These are phyloP conservation scores for Tremella yokohamensis DNA, from an alignment of 768 basidiomycete genomes.

Conservation along the genomic window DNA sequence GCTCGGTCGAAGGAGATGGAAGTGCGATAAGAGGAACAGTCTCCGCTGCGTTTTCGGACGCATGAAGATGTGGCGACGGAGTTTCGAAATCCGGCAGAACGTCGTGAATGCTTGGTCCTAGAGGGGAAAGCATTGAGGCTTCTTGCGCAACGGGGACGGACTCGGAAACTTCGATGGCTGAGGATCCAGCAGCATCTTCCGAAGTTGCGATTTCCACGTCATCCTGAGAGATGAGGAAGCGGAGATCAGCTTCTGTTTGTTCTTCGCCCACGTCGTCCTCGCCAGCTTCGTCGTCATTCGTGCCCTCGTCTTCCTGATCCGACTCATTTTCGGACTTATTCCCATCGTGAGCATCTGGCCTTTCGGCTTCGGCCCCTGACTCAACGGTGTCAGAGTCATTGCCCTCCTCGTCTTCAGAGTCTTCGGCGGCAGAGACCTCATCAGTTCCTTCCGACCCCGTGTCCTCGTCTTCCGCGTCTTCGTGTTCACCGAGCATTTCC, in stretches of 20 bases:
- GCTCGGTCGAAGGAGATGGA: too few relatives aligned
- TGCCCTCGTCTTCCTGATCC: neutral
- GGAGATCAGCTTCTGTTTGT: conserved; percentile 5
- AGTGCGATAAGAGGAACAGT: too few relatives aligned
- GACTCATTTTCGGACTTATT: neutral
- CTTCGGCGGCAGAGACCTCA: conserved; percentile 18
- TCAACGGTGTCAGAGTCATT: conserved; percentile 21
- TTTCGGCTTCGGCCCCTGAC: neutral
- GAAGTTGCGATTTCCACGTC: conserved; percentile 9
- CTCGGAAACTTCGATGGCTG: too few relatives aligned
- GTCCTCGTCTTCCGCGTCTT: conserved; percentile 18
- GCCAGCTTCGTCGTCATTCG: conserved; percentile 24
- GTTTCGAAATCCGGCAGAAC: too few relatives aligned
- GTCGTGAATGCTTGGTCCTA: too few relatives aligned
- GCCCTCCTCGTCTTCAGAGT: conserved; percentile 16
- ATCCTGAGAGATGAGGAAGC: neutral
- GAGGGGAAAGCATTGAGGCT: too few relatives aligned
- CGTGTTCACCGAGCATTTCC: conserved; percentile 57
- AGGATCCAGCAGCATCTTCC: conserved; percentile 3
- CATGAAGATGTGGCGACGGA: too few relatives aligned
- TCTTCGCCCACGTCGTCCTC: conserved; percentile 41
- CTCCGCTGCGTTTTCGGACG: too few relatives aligned
- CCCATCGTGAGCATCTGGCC: too few relatives aligned
- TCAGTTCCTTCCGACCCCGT: conserved; percentile 14
- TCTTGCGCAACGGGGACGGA: too few relatives aligned